Evolutionary conservation across 106 monocot species (phyloP).

Genomic region (Hemerocallis citrina): DNA sequence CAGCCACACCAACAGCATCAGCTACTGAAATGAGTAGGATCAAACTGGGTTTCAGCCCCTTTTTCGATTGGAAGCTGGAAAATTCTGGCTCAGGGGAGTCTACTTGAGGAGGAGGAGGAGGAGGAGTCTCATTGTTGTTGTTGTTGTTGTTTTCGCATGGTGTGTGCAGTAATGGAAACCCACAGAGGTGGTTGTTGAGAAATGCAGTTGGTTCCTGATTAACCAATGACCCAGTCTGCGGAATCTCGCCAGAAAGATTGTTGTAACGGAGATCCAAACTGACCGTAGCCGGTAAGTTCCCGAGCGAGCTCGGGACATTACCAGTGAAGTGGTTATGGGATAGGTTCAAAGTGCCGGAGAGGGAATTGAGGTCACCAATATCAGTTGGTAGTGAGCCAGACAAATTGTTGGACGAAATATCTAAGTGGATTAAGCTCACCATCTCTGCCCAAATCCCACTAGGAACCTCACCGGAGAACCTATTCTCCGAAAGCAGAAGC

Average conservation of each 20-base stretch:
- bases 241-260: constrained; percentile 93
- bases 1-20: constrained; percentile 49
- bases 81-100: background rate
- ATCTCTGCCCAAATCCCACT: constrained; percentile 53
- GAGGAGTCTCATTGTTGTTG: background rate
- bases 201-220: constrained; percentile 45
- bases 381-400: constrained; percentile 52
- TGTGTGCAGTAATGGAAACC: constrained; percentile 48
- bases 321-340: constrained; percentile 76
- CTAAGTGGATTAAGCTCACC: constrained; percentile 42
- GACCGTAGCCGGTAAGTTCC: constrained; percentile 41
- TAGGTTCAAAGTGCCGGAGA: constrained; percentile 58
- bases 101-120: background rate
- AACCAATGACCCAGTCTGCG: constrained; percentile 31
- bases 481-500: constrained; percentile 39
- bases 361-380: constrained; percentile 41
- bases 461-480: constrained; percentile 50
- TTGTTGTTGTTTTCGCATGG: constrained; percentile 18
- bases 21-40: constrained; percentile 55
- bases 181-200: constrained; percentile 67
- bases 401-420: constrained; percentile 61
- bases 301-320: constrained; percentile 44
- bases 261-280: constrained; percentile 71
- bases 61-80: background rate
- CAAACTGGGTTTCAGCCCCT: constrained; percentile 22